Evolutionary conservation across 1,284 basidiomycete species (phyloP).

Genomic region (Volvariella surrecta): DNA sequence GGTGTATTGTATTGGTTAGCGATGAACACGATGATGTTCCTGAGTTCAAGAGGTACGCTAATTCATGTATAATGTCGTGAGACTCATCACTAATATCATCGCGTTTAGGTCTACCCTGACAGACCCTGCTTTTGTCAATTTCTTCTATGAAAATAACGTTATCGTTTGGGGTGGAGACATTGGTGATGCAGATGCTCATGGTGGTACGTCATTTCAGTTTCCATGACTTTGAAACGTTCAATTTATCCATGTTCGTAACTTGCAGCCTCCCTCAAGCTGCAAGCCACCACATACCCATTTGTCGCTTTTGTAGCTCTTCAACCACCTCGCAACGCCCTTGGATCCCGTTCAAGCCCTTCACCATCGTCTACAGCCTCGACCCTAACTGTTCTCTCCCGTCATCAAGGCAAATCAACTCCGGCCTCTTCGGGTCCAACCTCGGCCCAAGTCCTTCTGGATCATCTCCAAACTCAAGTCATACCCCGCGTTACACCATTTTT

Average conservation of each 20-base stretch:
- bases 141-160: conserved; percentile 63
- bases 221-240: background rate
- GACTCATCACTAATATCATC: background rate
- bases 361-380: conserved; percentile 34
- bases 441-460: conserved; percentile 50
- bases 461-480: conserved; percentile 63
- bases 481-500: conserved; percentile 78
- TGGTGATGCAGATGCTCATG: conserved; percentile 74
- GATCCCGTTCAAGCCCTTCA: conserved; percentile 27
- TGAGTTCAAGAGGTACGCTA: conserved; percentile 71
- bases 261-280: conserved; percentile 75
- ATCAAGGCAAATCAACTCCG: conserved; percentile 56
- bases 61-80: background rate
- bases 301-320: conserved; percentile 87
- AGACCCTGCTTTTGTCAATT: conserved; percentile 58
- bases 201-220: conserved; percentile 45
- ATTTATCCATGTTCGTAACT: background rate
- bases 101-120: conserved; percentile 63
- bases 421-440: conserved; percentile 39
- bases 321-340: conserved; percentile 41
- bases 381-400: conserved; percentile 75
- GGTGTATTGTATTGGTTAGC: conserved; percentile 81
- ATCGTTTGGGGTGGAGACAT: conserved; percentile 81
- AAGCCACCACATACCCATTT: conserved; percentile 88
- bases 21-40: conserved; percentile 86